Evolutionary conservation across 2,329 filamentous ascomycete genomes (phyloP), one percentile per base, ranked within the genome.

Genomic region (Diaporthe vexans): DNA sequence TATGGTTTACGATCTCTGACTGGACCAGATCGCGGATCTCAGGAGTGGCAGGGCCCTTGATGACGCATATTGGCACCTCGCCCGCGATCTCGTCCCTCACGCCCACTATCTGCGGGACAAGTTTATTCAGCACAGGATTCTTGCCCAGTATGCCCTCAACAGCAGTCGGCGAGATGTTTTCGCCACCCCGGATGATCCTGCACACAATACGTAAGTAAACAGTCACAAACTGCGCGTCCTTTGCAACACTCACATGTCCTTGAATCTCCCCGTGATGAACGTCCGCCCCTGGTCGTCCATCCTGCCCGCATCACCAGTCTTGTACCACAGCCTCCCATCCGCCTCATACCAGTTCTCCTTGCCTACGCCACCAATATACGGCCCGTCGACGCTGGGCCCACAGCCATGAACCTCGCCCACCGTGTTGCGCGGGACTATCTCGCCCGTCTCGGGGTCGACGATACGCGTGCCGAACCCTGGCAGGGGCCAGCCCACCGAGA

Each of bases 151-250:
- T 51, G 2, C 15, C 40, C 17, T 73, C 71, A 21, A 73, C 26
- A 8, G 71, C 71, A n/a, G 37, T n/a, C 1, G 71, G 71, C 2
- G 71, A 73, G 21, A 73, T 73, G 3, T 73, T 73, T 19, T 73
- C 71, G 11, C 71, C 71, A 11, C 71, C 71, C 13, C 71, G 71
- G 17, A 73, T 73, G n/a, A 73, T 73, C 71, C 71, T 73, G 9
- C 6, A 3, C 29, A 40, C 1, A 5, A 7, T n/a, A 7, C 24
- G 71, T 59, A 15, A 57, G 51, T 24, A 24, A 52, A 13, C 17
- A 26, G 65, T 24, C 19, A 26, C 3, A 10, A 24, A 29, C 7
- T 26, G n/a, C 1, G 37, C 4, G 26, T 1, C 6, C 3, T 48
- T 9, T 11, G 43, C 4, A 43, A 19, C 19, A 52, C 71, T 59